Evolutionary conservation across 2,329 filamentous ascomycete species (phyloP).

Genomic region (Metarhizium rileyi): DNA sequence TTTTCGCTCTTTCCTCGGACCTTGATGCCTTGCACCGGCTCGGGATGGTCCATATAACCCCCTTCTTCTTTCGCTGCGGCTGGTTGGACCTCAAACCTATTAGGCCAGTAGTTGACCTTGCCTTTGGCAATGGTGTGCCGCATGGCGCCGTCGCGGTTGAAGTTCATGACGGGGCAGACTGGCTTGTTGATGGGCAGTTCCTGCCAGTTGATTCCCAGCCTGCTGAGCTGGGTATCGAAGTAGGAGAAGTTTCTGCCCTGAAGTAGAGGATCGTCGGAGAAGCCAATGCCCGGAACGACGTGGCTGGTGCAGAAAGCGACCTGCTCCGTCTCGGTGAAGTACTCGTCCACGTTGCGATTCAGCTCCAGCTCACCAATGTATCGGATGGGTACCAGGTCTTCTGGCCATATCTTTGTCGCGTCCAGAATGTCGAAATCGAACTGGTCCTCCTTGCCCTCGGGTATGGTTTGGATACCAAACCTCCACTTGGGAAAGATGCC

Average conservation of each 20-base stretch:
- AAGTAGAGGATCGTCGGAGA: constrained; percentile 64
- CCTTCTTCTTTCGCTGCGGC: constrained; percentile 54
- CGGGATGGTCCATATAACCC: constrained; percentile 55
- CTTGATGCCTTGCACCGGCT: constrained; percentile 62
- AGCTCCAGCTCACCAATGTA: constrained; percentile 74
- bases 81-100: constrained; percentile 47
- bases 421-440: constrained; percentile 84
- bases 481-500: constrained; percentile 68
- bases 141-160: constrained; percentile 51
- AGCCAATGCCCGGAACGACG: constrained; percentile 67
- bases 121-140: constrained; percentile 7
- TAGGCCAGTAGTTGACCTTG: constrained; percentile 9
- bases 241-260: constrained; percentile 66
- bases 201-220: constrained; percentile 66
- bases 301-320: constrained; percentile 75
- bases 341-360: constrained; percentile 73
- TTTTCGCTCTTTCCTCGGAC: constrained; percentile 58
- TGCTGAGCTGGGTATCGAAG: constrained; percentile 42
- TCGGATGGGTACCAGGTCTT: constrained; percentile 63
- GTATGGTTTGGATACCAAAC: constrained; percentile 70
- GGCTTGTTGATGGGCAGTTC: constrained; percentile 70
- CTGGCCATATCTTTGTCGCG: constrained; percentile 78
- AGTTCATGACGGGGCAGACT: constrained; percentile 64
- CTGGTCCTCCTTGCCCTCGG: constrained; percentile 60
- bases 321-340: constrained; percentile 75